phyloP scores from a whole-genome alignment of 2,329 filamentous ascomycete species.

The Hypoxylon sp. region DNA sequence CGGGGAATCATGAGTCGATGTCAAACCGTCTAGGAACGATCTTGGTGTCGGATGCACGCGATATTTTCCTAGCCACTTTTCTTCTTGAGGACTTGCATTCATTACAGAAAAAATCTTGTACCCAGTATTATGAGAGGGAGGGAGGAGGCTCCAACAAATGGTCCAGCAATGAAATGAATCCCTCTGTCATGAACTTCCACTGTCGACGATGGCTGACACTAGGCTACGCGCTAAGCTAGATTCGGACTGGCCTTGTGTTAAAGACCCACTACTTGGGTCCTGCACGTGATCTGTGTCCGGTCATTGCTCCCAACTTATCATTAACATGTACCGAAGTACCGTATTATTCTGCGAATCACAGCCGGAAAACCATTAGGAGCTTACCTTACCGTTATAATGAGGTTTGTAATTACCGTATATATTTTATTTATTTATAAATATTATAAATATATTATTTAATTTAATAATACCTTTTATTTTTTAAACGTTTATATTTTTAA shows the following conservation, averaged over 20 bases:
- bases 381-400: no score
- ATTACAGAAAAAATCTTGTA: constrained; percentile 21
- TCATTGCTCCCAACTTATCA: constrained; percentile 1
- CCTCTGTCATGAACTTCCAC: constrained; percentile 22
- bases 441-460: no score
- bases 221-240: constrained; percentile 20
- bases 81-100: constrained; percentile 27
- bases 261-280: constrained; percentile 21
- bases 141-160: constrained; percentile 24
- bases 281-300: constrained; percentile 35
- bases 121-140: constrained; percentile 34
- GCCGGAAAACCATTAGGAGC: constrained; percentile 4
- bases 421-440: no score
- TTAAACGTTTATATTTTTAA: no score
- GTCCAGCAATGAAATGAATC: constrained; percentile 34
- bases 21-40: constrained; percentile 9
- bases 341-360: not conserved
- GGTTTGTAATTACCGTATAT: no score
- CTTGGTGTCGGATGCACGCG: constrained; percentile 20
- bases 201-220: constrained; percentile 40
- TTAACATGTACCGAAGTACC: constrained; percentile 10
- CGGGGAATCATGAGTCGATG: constrained; percentile 31
- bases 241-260: constrained; percentile 7
- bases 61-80: constrained; percentile 30
- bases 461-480: no score